Evolutionary conservation across 2,329 filamentous ascomycete genomes (phyloP).

Genomic region (Phaeosphaeriaceae sp.): DNA sequence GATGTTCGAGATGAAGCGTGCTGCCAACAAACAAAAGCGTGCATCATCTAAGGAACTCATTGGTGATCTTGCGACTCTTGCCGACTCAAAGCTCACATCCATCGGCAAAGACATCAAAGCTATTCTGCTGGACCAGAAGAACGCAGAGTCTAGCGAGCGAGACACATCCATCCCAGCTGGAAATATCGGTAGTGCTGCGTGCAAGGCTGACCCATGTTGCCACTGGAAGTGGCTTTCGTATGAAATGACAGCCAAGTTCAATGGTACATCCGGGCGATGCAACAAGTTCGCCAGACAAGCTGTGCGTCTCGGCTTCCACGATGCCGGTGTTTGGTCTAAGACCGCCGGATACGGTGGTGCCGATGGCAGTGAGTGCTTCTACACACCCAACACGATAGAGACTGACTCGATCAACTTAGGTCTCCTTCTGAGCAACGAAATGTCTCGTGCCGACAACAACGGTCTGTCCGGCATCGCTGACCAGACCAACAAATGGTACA

Average conservation of each 20-base stretch:
- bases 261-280: conserved; percentile 42
- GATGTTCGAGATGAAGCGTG: conserved; percentile 25
- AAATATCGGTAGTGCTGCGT: conserved; percentile 40
- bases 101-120: conserved; percentile 46
- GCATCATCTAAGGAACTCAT: conserved; percentile 41
- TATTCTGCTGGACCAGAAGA: conserved; percentile 36
- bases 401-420: not conserved
- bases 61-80: conserved; percentile 43
- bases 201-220: conserved; percentile 44
- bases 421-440: conserved; percentile 39
- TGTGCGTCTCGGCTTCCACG: conserved; percentile 43
- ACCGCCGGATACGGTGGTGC: conserved; percentile 36
- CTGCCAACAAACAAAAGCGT: conserved; percentile 25
- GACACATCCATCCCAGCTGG: conserved; percentile 34
- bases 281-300: conserved; percentile 41
- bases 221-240: conserved; percentile 46
- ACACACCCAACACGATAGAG: not conserved
- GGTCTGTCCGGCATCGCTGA: conserved; percentile 35
- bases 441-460: conserved; percentile 37
- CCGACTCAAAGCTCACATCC: conserved; percentile 36
- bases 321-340: conserved; percentile 43
- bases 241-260: conserved; percentile 45
- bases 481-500: conserved; percentile 41
- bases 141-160: conserved; percentile 26
- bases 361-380: conserved; percentile 31